These are phyloP conservation scores for Candida germanica DNA, from an alignment of 805 yeast species.

Conservation along the genomic window DNA sequence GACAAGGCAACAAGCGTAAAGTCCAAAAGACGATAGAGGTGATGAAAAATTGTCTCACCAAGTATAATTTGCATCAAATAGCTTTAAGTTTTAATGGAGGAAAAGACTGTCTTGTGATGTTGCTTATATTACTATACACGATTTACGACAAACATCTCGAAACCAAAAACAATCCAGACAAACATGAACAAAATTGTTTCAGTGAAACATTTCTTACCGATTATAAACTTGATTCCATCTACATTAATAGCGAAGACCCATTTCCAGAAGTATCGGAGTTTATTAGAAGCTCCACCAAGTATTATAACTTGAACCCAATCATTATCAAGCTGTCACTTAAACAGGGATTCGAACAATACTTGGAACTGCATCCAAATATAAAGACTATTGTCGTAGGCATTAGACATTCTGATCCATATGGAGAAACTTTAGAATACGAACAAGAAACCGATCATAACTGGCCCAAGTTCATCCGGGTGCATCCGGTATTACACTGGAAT, in stretches of 20 bases:
- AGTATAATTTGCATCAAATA: conserved; percentile 43
- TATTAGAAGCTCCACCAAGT: conserved; percentile 49
- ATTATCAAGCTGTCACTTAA: conserved; percentile 52
- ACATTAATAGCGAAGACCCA: conserved; percentile 70
- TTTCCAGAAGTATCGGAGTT: conserved; percentile 71
- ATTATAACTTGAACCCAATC: conserved; percentile 54
- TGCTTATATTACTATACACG: conserved; percentile 67
- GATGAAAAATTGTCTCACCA: conserved; percentile 23
- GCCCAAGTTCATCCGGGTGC: conserved; percentile 83
- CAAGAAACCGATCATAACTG: conserved; percentile 85
- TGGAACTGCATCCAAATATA: conserved; percentile 50
- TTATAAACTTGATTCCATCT: conserved; percentile 56
- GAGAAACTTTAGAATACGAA: conserved; percentile 52
- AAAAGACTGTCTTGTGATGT: conserved; percentile 90
- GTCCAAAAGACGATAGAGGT: conserved; percentile 25
- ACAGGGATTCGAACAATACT: conserved; percentile 64
- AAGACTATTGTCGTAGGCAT: conserved; percentile 84
- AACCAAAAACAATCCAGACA: neutral
- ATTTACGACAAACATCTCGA: conserved; percentile 23
- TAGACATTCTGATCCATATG: conserved; percentile 84
- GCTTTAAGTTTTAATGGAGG: conserved; percentile 95
- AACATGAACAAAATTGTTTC: neutral
- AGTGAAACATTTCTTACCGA: conserved; percentile 17
- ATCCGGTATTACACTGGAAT: conserved; percentile 88
- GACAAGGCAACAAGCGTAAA: conserved; percentile 22